Conservation (phyloP, 2,329 filamentous ascomycete genomes). For the Sporothrix mexicana region DNA sequence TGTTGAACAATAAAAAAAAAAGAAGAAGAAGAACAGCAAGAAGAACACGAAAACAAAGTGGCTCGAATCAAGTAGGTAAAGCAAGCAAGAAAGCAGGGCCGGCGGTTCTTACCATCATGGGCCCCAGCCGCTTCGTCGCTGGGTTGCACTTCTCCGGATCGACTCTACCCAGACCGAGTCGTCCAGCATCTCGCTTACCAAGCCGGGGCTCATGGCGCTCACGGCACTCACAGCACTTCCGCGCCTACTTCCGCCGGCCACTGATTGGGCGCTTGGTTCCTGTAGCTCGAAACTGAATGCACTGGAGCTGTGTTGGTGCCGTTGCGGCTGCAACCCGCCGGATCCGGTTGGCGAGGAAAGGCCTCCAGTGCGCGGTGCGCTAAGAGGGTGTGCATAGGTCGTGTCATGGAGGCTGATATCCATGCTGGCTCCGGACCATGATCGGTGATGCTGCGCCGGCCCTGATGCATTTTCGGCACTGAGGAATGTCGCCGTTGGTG, state of each 20-base stretch:
- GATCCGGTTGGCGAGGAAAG: constrained; percentile 42
- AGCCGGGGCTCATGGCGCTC: constrained; percentile 62
- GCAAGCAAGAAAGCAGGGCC: background rate
- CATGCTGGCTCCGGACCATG: constrained; percentile 51
- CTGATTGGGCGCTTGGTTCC: constrained; percentile 48
- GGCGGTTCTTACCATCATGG: background rate
- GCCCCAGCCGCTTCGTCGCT: constrained; percentile 48
- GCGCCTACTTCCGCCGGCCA: constrained; percentile 58
- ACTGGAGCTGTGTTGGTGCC: constrained; percentile 54
- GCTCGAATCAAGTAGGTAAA: background rate
- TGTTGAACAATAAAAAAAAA: background rate
- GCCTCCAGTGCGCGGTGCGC: constrained; percentile 52
- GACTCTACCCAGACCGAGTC: constrained; percentile 93
- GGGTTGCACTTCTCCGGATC: constrained; percentile 85
- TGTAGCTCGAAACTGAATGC: constrained; percentile 66
- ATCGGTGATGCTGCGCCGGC: constrained; percentile 45
- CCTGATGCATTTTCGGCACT: constrained; percentile 44
- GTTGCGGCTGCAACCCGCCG: constrained; percentile 33
- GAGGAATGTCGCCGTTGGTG: constrained; percentile 44
- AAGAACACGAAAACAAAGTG: background rate
- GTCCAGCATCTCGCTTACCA: constrained; percentile 83
- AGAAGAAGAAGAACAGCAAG: background rate
- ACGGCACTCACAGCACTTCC: constrained; percentile 63
- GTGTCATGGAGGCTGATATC: constrained; percentile 54
- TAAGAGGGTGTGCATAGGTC: constrained; percentile 58